These are phyloP conservation scores for Penicillium glabrum DNA, from an alignment of 2,329 filamentous ascomycete genomes.

Conservation along the genomic window DNA sequence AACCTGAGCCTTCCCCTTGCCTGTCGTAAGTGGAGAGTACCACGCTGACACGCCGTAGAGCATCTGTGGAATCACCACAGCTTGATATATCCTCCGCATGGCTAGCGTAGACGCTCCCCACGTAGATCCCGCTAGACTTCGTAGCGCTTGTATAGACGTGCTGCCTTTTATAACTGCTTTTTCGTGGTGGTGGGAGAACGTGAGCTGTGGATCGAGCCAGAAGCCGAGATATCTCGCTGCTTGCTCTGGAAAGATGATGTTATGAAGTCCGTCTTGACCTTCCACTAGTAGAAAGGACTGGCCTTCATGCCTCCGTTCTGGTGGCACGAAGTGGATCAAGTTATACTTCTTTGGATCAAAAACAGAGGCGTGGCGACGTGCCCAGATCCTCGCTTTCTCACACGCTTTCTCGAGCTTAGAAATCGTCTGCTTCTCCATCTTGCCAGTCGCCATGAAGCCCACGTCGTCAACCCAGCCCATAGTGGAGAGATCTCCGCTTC, in stretches of 20 bases:
- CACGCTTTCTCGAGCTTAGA: neutral
- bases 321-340: too few relatives aligned
- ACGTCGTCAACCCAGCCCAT: conserved; percentile 12
- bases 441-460: neutral
- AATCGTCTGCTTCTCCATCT: accelerated
- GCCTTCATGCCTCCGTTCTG: too few relatives aligned
- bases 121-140: neutral
- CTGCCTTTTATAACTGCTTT: conserved; percentile 8
- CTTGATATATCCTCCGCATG: conserved; percentile 6
- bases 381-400: neutral
- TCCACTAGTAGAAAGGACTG: too few relatives aligned
- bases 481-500: neutral
- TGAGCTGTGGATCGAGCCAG: conserved; percentile 9
- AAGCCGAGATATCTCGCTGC: conserved; percentile 7
- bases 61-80: neutral
- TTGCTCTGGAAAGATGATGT: too few relatives aligned
- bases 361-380: neutral
- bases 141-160: neutral
- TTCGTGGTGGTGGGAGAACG: neutral
- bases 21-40: neutral
- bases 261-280: too few relatives aligned
- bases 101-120: neutral
- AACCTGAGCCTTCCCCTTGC: too few relatives aligned
- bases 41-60: neutral
- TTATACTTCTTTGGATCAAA: neutral